Conservation (phyloP, 805 yeast species). For the Pichia rugopelliculosa region DNA sequence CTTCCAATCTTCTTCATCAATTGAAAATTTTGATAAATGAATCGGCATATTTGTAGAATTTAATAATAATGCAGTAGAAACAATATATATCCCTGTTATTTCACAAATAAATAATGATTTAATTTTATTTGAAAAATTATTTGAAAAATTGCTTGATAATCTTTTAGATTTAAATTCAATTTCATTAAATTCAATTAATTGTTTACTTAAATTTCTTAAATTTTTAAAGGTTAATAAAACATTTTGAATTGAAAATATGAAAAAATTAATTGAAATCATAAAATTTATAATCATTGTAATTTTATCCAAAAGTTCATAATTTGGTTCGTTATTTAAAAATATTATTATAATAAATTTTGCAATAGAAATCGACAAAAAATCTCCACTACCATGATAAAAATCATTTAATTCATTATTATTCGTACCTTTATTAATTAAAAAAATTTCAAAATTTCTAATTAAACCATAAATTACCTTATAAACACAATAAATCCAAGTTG, state of each 20-base stretch:
- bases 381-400: slow-evolving; percentile 10
- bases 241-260: slow-evolving; percentile 56
- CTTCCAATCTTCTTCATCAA: slow-evolving; percentile 4
- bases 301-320: slow-evolving; percentile 28
- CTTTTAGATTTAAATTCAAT: not conserved
- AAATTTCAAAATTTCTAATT: not conserved
- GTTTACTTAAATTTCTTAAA: slow-evolving; percentile 25
- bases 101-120: slow-evolving; percentile 20
- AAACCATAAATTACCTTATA: slow-evolving; percentile 32
- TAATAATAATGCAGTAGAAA: slow-evolving; percentile 44
- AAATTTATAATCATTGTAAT: slow-evolving; percentile 38
- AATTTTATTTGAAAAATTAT: not conserved
- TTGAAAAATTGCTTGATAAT: slow-evolving; percentile 1
- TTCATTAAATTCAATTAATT: not conserved
- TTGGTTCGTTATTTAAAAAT: slow-evolving; percentile 17
- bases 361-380: slow-evolving; percentile 39
- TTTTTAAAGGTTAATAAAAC: slow-evolving; percentile 56
- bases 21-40: slow-evolving; percentile 31
- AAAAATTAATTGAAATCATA: slow-evolving; percentile 49
- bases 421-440: not conserved
- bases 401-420: not conserved
- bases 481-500: slow-evolving; percentile 41
- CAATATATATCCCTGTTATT: slow-evolving; percentile 42
- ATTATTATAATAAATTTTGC: slow-evolving; percentile 30
- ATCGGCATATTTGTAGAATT: slow-evolving; percentile 40